Conservation (phyloP, 768 basidiomycete genomes). For the Russula sp. region DNA sequence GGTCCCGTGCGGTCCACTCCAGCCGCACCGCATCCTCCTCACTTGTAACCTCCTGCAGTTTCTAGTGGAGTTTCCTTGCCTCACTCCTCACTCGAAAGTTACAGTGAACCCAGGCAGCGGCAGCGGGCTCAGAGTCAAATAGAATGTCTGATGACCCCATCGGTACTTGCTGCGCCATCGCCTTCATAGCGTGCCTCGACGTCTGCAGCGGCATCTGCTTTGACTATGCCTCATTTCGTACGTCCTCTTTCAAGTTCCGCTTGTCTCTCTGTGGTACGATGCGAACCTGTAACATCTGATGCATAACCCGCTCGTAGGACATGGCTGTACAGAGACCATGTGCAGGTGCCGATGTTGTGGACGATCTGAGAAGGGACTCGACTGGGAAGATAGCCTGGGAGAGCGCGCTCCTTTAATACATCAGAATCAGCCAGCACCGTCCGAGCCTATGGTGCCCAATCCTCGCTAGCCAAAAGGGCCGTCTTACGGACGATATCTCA, state of each 20-base stretch:
- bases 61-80: too few relatives aligned
- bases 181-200: constrained; percentile 15
- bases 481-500: too few relatives aligned
- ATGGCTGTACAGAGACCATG: constrained; percentile 18
- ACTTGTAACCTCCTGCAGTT: too few relatives aligned
- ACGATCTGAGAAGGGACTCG: neutral
- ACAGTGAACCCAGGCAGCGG: neutral
- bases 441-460: constrained; percentile 6
- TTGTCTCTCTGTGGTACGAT: neutral
- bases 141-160: constrained; percentile 21
- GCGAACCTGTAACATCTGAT: neutral
- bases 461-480: neutral
- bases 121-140: neutral
- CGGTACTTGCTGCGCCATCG: constrained; percentile 21
- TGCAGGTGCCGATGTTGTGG: constrained; percentile 6
- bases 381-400: neutral
- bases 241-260: constrained; percentile 1
- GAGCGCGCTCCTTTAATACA: constrained; percentile 26
- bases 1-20: too few relatives aligned
- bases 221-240: constrained; percentile 23
- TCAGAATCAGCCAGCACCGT: constrained; percentile 13
- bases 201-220: constrained; percentile 22
- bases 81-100: neutral
- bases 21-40: too few relatives aligned
- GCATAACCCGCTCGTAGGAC: constrained; percentile 3